These are phyloP conservation scores for Excoecaria cochinchinensis DNA, from an alignment of 345 rosid species.

Conservation along the genomic window DNA sequence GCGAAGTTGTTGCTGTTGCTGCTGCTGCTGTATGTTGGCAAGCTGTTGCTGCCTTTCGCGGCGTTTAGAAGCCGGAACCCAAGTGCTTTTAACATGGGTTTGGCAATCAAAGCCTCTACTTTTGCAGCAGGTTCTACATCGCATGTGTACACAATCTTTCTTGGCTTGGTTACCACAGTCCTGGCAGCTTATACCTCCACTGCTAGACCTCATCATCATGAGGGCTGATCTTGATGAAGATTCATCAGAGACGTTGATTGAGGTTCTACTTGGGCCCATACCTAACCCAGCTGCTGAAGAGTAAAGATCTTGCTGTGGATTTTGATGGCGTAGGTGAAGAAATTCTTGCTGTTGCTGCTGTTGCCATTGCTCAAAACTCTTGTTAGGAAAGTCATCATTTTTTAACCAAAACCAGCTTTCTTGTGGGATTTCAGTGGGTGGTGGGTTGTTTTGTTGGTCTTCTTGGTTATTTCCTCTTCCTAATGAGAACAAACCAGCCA, in stretches of 20 bases:
- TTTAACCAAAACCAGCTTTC: constrained; percentile 65
- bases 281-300: constrained; percentile 58
- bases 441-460: constrained; percentile 20
- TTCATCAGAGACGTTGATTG: constrained; percentile 54
- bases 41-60: constrained; percentile 57
- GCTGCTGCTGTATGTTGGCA: constrained; percentile 45
- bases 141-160: constrained; percentile 71
- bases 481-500: constrained; percentile 73
- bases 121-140: constrained; percentile 85
- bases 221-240: constrained; percentile 52
- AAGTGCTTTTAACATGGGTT: constrained; percentile 82
- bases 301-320: constrained; percentile 64
- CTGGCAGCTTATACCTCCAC: constrained; percentile 55
- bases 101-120: constrained; percentile 75
- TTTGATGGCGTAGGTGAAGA: constrained; percentile 40
- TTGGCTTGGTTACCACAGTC: constrained; percentile 93
- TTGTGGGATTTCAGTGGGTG: constrained; percentile 32
- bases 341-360: constrained; percentile 48
- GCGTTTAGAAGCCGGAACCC: constrained; percentile 82
- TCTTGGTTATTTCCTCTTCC: constrained; percentile 40
- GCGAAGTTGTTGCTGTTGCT: constrained; percentile 15
- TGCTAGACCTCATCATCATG: constrained; percentile 44
- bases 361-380: constrained; percentile 52
- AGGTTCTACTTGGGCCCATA: constrained; percentile 56
- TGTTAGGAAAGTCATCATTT: constrained; percentile 44